Base-by-base conservation (phyloP, 768 basidiomycete species). In the Lentinula raphanica region DNA sequence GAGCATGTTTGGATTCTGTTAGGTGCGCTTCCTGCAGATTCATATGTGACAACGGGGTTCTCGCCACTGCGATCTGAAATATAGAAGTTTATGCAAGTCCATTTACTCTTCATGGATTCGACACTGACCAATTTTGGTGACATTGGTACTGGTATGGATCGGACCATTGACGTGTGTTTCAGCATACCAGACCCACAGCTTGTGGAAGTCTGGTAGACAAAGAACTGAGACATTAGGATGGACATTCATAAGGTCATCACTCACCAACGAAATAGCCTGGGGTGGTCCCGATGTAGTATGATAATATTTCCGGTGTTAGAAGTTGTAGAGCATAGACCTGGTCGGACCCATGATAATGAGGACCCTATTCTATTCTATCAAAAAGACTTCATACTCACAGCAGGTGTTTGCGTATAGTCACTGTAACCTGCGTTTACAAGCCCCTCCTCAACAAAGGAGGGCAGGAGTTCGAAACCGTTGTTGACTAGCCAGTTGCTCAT, bases 291-390 rank as follows among this genome's bases (percentile, higher is more conserved):
- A 46, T 19, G 21, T 49, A 49, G 36, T 36, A 49, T 7, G 27
- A 28, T 19, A 58, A 38, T 8, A 58, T 50, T 17, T 58, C 57
- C 13, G 57, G 57, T 45, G 57, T 58, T 17, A 58, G 25, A 32
- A 49, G 50, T 48, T 58, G 57, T 19, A 58, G 57, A 5, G 40
- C 40, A 28, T 58, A 58, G 29, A 58, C 27, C 57, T 58, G 27
- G 27, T 39, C 19, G 36, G 3, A 17, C 5, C 17, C 9, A 23
- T 4, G 31, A 6, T 49, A 8, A 31, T 49, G n/a, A 54, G 38
- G 25, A 38, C 19, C 9, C 15, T 35, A 17, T 32, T 32, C 5
- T 49, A 27, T 17, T 25, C 27, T 15, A 25, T 6, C 25, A 21
- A 3, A n/a, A 3, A 19, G 7, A 25, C 15, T n/a, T n/a, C n/a